Conservation (phyloP, 2,329 filamentous ascomycete species). For the Cryphonectria carpinicola region DNA sequence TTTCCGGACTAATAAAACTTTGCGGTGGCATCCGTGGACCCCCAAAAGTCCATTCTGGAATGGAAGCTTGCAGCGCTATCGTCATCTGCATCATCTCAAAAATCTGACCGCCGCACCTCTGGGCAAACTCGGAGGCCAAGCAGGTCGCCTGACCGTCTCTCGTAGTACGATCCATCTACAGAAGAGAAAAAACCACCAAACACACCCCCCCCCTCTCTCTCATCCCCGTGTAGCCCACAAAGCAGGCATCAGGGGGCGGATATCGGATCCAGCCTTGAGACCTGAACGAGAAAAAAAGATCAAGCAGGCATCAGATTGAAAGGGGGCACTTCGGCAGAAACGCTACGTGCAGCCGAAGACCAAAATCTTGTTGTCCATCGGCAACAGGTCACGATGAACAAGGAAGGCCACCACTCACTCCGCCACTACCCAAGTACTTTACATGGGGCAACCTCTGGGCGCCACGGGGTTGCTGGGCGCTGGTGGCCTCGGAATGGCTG, state of each 20-base stretch:
- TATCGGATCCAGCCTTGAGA: constrained; percentile 4
- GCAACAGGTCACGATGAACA: not conserved
- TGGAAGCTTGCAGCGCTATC: constrained; percentile 4
- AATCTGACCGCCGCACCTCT: not conserved
- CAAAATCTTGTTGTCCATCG: not conserved
- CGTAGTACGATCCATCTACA: not conserved
- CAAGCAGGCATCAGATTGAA: not conserved
- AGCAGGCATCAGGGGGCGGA: constrained; percentile 12
- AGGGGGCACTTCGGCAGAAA: not conserved
- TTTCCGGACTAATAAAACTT: not conserved
- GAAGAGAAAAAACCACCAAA: not conserved
- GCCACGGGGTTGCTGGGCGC: not conserved
- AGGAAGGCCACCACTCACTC: not conserved
- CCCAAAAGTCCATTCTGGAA: not conserved
- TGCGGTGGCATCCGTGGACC: not conserved
- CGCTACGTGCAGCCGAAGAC: not conserved
- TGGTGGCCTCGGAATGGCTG: constrained; percentile 5
- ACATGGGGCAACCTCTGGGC: not conserved
- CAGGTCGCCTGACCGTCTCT: not conserved
- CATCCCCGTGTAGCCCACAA: not conserved
- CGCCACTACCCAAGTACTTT: not conserved
- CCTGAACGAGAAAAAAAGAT: not conserved
- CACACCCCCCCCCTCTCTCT: too few relatives aligned
- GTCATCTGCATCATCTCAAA: constrained; percentile 1
- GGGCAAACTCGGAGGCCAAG: not conserved